Percentiles rank a stretch among this genome's conserved stretches.
Conservation (phyloP, 2,329 filamentous ascomycete genomes). For the Botrytis byssoidea region DNA sequence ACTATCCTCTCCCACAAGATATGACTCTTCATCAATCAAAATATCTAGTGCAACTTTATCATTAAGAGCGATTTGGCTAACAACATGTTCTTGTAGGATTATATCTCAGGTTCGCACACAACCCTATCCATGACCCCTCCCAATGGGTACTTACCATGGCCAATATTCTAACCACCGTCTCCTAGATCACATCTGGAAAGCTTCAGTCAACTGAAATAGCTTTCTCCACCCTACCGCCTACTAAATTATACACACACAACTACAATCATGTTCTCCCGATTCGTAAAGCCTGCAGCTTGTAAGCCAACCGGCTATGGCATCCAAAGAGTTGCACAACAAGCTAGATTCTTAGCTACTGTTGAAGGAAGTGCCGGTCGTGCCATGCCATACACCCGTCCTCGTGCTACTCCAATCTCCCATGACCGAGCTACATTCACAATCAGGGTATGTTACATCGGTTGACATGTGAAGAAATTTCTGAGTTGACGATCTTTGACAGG, state of each 20-base stretch:
- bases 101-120: slow-evolving; percentile 63
- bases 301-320: slow-evolving; percentile 38
- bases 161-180: slow-evolving; percentile 27
- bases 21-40: not conserved
- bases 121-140: slow-evolving; percentile 2
- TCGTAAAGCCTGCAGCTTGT: slow-evolving; percentile 54
- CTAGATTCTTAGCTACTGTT: slow-evolving; percentile 62
- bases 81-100: slow-evolving; percentile 57
- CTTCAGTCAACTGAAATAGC: slow-evolving; percentile 42
- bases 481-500: slow-evolving; percentile 50
- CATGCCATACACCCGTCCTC: slow-evolving; percentile 58
- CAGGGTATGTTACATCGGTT: slow-evolving; percentile 55
- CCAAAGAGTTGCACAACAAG: slow-evolving; percentile 38
- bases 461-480: not conserved
- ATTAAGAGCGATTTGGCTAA: slow-evolving; percentile 43
- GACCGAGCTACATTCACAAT: slow-evolving; percentile 93
- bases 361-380: slow-evolving; percentile 68
- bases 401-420: slow-evolving; percentile 65
- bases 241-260: slow-evolving; percentile 27
- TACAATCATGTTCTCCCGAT: slow-evolving; percentile 59
- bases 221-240: slow-evolving; percentile 26
- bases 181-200: slow-evolving; percentile 46
- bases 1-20: not conserved
- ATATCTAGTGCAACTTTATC: not conserved
- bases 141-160: slow-evolving; percentile 28